Evolutionary conservation across 352 stramenopile genomes (phyloP), one percentile per base, ranked within the genome.

Genomic region (Phytophthora vignae): DNA sequence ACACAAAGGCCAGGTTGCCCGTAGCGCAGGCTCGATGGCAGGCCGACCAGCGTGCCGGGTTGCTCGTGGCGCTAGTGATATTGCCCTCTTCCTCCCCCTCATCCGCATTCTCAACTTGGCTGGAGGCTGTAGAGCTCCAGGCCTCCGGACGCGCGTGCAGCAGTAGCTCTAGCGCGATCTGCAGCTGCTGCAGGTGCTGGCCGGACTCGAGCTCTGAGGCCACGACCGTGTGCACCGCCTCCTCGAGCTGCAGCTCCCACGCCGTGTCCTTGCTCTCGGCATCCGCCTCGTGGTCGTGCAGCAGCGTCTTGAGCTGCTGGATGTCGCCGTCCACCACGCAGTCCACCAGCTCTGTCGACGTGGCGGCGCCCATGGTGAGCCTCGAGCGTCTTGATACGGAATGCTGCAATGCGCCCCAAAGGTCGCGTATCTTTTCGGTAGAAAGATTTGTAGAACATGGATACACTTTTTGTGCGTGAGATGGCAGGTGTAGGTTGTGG

Each of bases 81-180:
- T 57, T 67, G 12, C 22, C 22, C 22, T 40, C 49, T 0, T 56
- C 50, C 1, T 56, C 59, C 7, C 69, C 38, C 42, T 70, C 63
- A 11, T 57, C 61, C 17, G 60, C 46, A 11, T 9, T 49, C 9
- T 9, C 57, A 17, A 52, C 58, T 25, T 55, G 50, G 58, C 69
- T 72, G 3, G 60, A 55, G 21, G 44, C 71, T 19, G 66, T 66
- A 7, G 74, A 76, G 61, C 74, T 77, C 79, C 76, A 87, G 4
- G 64, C 66, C 15, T 64, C 27, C 14, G 79, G 74, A 27, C 70
- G 64, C 10, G 71, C 65, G 11, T 83, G 78, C n/a, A 91, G 38
- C 22, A 91, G 60, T 11, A 91, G 59, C 54, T 91, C 84, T 17
- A 91, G 60, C 10, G 84, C 82, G 55, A 91, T 91, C 69, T 87